These are phyloP conservation scores for Saccharum officinarum DNA, from an alignment of 176 grass and related monocot genomes.

Conservation along the genomic window DNA sequence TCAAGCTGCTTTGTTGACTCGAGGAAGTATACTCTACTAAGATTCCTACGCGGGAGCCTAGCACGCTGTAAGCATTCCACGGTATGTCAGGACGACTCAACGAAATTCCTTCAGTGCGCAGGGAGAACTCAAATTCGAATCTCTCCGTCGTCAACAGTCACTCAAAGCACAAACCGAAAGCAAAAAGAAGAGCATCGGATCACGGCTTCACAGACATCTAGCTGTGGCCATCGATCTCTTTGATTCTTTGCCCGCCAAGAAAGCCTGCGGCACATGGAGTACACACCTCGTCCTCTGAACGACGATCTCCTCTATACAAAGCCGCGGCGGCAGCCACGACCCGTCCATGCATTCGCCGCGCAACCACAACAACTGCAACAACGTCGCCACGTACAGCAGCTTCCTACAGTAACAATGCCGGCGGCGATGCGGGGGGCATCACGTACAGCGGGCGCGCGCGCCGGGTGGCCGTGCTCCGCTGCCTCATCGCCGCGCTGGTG, in stretches of 20 bases:
- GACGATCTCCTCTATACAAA: constrained; percentile 30
- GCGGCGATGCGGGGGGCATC: background rate
- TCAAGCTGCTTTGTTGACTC: background rate
- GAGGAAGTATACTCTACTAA: background rate
- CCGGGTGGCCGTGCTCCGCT: constrained; percentile 42
- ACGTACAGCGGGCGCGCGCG: background rate
- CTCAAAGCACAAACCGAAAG: constrained; percentile 37
- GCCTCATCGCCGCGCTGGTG: constrained; percentile 38
- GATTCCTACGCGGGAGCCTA: background rate
- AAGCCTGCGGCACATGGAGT: constrained; percentile 7
- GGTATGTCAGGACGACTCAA: background rate
- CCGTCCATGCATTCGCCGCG: background rate
- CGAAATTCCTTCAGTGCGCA: constrained; percentile 34
- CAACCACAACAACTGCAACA: too few relatives aligned
- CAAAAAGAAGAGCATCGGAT: background rate
- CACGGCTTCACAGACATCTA: constrained; percentile 22
- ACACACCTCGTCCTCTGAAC: too few relatives aligned
- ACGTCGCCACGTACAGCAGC: background rate
- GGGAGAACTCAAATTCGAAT: constrained; percentile 36
- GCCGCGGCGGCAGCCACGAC: background rate
- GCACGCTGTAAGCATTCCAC: background rate
- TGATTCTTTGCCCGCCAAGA: constrained; percentile 57
- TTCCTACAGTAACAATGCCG: background rate
- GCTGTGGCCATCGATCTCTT: background rate
- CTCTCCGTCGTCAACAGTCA: background rate